Evolutionary conservation across 805 yeast species (phyloP), one percentile per base, ranked within the genome.

Genomic region (Torulaspora microellipsoides): DNA sequence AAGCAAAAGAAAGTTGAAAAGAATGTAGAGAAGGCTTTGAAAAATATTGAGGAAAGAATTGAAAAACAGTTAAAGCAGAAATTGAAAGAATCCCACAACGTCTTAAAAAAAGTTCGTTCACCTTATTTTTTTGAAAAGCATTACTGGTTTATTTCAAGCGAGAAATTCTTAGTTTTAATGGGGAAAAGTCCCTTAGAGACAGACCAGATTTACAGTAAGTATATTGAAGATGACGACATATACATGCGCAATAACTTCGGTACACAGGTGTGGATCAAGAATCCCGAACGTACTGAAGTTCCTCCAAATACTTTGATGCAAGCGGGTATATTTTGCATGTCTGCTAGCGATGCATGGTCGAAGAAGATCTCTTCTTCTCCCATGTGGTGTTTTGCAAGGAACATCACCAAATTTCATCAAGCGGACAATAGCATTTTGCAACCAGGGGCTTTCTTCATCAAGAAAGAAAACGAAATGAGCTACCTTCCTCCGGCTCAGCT

Each of bases 121-220:
- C 88, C 87, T 36, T 82, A 72, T 59, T 90, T 96, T 86, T 93
- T 93, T 68, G 99, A 93, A 60, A 93, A 91, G 64, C 91, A 83
- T 63, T 80, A 74, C 57, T 93, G 99, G 99, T 93, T 93, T 58
- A 71, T 90, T n/a, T 78, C 96, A 0, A 80, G 83, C 52, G 98
- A 91, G 59, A 90, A 93, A 0, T 89, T 85, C 58, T 67, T 93
- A 38, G 85, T 95, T 46, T 64, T 93, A 42, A 88, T 90, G 36
- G 98, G 97, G 1, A 79, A 88, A 50, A 96, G 93, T 59, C 76
- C 73, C 15, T 62, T 77, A 4, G 98, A 91, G 60, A 73, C 79
- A 4, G 96, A 90, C 55, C 76, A 86, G 68, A 76, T 93, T 23
- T 85, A 84, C 57, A 81, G 82, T 54, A 77, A 88, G 42, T 85